phyloP scores from a whole-genome alignment of 2,329 filamentous ascomycete species.

The Cladophialophora carrionii region DNA sequence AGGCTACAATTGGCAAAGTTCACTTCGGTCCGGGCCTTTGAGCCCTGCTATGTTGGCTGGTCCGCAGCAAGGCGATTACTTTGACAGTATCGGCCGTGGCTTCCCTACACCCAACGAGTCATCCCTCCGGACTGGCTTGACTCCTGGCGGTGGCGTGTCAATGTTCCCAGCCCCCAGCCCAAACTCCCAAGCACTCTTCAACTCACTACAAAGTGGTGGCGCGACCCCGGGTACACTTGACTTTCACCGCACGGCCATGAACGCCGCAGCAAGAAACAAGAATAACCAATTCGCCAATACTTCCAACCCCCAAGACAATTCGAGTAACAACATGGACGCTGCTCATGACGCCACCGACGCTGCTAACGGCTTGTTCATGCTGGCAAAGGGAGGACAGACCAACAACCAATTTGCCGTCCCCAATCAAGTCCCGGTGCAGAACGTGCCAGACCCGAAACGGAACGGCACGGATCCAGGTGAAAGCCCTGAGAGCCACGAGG shows the following conservation, averaged over 20 bases:
- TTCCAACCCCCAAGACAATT: constrained; percentile 49
- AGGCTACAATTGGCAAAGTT: constrained; percentile 73
- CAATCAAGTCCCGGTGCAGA: constrained; percentile 50
- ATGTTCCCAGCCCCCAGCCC: constrained; percentile 95
- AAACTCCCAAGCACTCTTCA: constrained; percentile 80
- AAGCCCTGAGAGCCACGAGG: constrained; percentile 72
- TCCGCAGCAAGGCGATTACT: constrained; percentile 76
- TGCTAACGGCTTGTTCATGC: constrained; percentile 88
- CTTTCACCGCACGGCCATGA: constrained; percentile 91
- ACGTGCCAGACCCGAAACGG: constrained; percentile 50
- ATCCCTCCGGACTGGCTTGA: constrained; percentile 84
- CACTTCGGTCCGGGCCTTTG: constrained; percentile 85
- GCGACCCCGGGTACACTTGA: constrained; percentile 89
- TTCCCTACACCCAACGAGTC: constrained; percentile 98
- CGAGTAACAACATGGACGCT: constrained; percentile 57
- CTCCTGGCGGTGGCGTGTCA: constrained; percentile 90
- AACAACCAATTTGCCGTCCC: constrained; percentile 58
- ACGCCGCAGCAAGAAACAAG: constrained; percentile 70
- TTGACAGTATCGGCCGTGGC: constrained; percentile 78
- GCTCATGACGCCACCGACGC: constrained; percentile 91
- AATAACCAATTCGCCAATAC: constrained; percentile 52
- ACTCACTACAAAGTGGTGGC: constrained; percentile 75
- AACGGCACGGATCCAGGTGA: constrained; percentile 55
- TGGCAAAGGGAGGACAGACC: constrained; percentile 68
- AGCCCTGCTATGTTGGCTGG: constrained; percentile 97